Base-by-base conservation (phyloP, 2,329 filamentous ascomycete genomes). In the Xylariomycetidae sp. region DNA sequence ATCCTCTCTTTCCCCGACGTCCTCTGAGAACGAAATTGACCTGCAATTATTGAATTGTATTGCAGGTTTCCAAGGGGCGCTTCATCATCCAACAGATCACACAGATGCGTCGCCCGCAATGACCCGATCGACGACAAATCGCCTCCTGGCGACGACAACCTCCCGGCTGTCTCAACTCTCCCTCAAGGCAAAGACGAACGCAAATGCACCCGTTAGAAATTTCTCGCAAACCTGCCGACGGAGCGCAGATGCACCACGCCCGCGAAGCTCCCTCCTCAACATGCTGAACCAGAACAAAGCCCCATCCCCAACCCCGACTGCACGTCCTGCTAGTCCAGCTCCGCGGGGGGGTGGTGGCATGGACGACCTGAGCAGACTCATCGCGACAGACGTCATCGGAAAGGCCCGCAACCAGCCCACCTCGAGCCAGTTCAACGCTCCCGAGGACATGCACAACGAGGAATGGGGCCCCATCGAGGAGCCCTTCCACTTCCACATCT, bases 401-500 rank as follows among this genome's bases (percentile, higher is more conserved):
- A 40, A 27, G n/a, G 45, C 49, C 11, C 44, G 40, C 29, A 46
- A 47, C 43, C 31, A 36, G 26, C 42, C 49, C 15, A n/a, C n/a
- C n/a, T n/a, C n/a, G n/a, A n/a, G n/a, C n/a, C n/a, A n/a, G n/a
- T n/a, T n/a, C n/a, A n/a, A n/a, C n/a, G n/a, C n/a, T n/a, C n/a
- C n/a, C n/a, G n/a, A n/a, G n/a, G n/a, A n/a, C n/a, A n/a, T n/a
- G n/a, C n/a, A n/a, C n/a, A n/a, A n/a, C 20, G 20, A 23, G n/a
- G 54, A 66, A 31, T 50, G 42, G 48, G 51, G 50, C 14, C 47
- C 51, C 5, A 47, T 59, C 11, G 43, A 66, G 23, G 75, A 84
- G 54, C 82, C 85, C 3, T 88, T 88, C 67, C 88, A 94, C 59
- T 74, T 98, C 44, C 87, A 95, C 66, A 71, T 98, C 58, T 90